Conservation (phyloP, 2,329 filamentous ascomycete species). For the Colletotrichum horii region DNA sequence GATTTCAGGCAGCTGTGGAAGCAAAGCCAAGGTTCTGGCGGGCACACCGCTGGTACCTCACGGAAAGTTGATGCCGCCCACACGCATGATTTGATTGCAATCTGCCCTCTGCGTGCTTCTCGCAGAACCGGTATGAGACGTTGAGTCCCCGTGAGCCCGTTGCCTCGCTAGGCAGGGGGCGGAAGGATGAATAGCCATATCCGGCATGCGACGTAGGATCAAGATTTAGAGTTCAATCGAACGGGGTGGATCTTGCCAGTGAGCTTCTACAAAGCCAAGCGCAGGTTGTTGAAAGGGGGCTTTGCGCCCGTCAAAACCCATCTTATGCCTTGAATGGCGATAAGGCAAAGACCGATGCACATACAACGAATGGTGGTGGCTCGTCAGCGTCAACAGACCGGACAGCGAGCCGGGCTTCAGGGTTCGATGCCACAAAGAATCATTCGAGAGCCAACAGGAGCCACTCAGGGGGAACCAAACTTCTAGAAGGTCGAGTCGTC, state of each 20-base stretch:
- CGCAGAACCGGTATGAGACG: slow-evolving; percentile 2
- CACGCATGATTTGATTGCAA: neutral
- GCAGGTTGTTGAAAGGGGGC: neutral
- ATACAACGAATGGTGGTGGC: neutral
- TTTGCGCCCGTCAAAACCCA: neutral
- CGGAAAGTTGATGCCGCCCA: neutral
- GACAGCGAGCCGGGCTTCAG: neutral
- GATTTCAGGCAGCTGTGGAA: neutral
- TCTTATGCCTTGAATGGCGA: neutral
- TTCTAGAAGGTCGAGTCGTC: slow-evolving; percentile 10
- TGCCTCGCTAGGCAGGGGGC: neutral
- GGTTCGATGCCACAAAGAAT: neutral
- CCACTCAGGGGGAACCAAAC: neutral
- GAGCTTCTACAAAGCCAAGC: neutral
- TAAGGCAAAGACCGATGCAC: neutral
- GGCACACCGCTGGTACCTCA: neutral
- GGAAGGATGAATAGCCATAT: slow-evolving; percentile 9
- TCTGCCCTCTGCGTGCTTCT: neutral
- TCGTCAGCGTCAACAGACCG: neutral
- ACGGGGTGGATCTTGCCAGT: neutral
- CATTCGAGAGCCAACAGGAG: neutral
- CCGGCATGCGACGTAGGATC: neutral
- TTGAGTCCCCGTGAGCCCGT: neutral
- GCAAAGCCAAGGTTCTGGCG: neutral
- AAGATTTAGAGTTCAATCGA: neutral